Base-by-base conservation (phyloP, 352 stramenopile species). In the Phytophthora fragariaefolia region DNA sequence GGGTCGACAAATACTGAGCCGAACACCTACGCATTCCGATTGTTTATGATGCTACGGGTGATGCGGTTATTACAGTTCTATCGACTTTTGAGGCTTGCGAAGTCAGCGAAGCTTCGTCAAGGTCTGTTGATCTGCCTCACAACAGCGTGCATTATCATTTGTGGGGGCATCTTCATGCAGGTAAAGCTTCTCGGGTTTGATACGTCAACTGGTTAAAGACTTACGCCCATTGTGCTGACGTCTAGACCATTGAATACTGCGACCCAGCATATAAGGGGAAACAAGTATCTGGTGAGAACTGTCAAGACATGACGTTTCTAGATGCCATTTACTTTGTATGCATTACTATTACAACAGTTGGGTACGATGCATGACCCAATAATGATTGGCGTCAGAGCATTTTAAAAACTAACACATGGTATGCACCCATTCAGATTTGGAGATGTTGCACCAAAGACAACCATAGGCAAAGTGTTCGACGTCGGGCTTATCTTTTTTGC, bases 291-390 rank as follows among this genome's bases (percentile, higher is more conserved):
- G 72, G 70, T 3, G 47, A 73, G 15, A 83, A 74, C 57, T 93
- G 85, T 58, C 85, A 91, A 50, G 68, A 87, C 10, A 60, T 93
- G 52, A 87, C 82, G 22, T 94, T 93, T 54, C 80, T 92, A 46
- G 82, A 93, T 26, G 67, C 82, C 40, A 81, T 90, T 34, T 96
- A 96, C 63, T 92, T 96, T 60, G 79, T 96, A 20, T 90, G 87
- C 52, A 93, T 92, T 57, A 95, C 87, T 0, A 93, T 95, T 58
- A 79, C 74, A 58, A 95, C 88, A 17, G 84, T 96, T 42, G 87
- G 85, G 78, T 95, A 79, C 40, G 73, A 59, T 53, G 24, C 45
- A 26, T 15, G 2, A 46, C 32, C 24, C n/a, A 9, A 26, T 2
- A 36, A 47, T 27, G 12, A 10, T 13, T 26, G 12, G 6, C 0